These are phyloP conservation scores for Kazachstania africana DNA, from an alignment of 805 yeast genomes.

Conservation along the genomic window DNA sequence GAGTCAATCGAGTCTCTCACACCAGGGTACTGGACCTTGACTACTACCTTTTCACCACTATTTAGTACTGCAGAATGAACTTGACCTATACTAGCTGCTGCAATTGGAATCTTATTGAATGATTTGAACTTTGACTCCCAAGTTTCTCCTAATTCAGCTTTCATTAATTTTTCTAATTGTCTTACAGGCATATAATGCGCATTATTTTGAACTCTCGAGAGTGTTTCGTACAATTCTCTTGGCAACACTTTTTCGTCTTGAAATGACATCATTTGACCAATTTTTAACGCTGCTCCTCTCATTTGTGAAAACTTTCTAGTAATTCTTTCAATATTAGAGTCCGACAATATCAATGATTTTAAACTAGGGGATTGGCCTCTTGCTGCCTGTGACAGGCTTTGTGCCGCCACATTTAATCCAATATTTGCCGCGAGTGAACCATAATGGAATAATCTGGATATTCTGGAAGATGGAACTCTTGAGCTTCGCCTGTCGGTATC, in stretches of 20 bases:
- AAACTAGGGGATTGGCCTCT: conserved; percentile 39
- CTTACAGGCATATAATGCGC: conserved; percentile 96
- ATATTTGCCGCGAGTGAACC: conserved; percentile 88
- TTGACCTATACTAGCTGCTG: conserved; percentile 97
- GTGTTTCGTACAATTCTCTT: conserved; percentile 65
- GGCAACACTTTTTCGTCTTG: conserved; percentile 85
- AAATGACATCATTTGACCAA: conserved; percentile 94
- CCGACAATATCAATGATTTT: conserved; percentile 56
- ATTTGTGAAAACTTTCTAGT: conserved; percentile 81
- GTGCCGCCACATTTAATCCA: conserved; percentile 72
- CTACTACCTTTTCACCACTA: conserved; percentile 68
- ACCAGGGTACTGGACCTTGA: conserved; percentile 95
- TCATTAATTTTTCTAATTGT: conserved; percentile 70
- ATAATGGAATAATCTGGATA: conserved; percentile 86
- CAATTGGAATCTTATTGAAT: conserved; percentile 83
- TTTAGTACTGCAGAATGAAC: conserved; percentile 75
- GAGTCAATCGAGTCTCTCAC: conserved; percentile 89
- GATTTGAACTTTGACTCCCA: conserved; percentile 67
- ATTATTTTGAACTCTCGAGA: conserved; percentile 78
- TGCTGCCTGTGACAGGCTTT: conserved; percentile 60
- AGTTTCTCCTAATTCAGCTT: conserved; percentile 54
- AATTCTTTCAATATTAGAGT: conserved; percentile 75
- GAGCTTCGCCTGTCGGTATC: conserved; percentile 24
- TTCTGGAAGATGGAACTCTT: conserved; percentile 74
- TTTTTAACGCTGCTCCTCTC: conserved; percentile 98